These are phyloP conservation scores for Escovopsis weberi DNA, from an alignment of 2,329 filamentous ascomycete genomes.

Conservation along the genomic window DNA sequence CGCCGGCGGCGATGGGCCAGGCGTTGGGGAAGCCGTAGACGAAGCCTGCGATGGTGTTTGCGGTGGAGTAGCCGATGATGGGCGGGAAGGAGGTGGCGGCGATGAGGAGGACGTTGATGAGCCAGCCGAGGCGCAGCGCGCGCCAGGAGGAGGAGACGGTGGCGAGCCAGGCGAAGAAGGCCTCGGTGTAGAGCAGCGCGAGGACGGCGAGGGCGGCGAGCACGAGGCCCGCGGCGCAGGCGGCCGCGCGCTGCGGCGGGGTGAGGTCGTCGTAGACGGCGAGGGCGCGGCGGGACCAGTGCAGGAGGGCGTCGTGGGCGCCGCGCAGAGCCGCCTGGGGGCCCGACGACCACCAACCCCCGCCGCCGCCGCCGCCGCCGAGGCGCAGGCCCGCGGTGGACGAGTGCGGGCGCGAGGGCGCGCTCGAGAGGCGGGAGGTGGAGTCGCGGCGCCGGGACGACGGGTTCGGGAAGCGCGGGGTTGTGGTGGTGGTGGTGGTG, in stretches of 20 bases:
- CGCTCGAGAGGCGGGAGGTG: constrained; percentile 26
- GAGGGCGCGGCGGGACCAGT: constrained; percentile 27
- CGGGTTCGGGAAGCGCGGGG: constrained; percentile 7
- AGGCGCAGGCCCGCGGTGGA: neutral
- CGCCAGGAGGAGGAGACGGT: constrained; percentile 68
- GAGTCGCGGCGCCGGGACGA: constrained; percentile 2
- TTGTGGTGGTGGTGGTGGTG: constrained; percentile 5
- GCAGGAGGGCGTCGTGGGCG: constrained; percentile 17
- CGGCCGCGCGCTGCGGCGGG: constrained; percentile 45
- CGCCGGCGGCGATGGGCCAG: constrained; percentile 71
- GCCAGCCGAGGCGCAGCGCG: constrained; percentile 54
- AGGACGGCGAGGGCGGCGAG: constrained; percentile 45
- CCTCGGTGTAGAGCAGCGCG: constrained; percentile 63
- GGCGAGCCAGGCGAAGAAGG: constrained; percentile 61
- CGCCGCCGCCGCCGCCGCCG: neutral
- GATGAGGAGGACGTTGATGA: constrained; percentile 60
- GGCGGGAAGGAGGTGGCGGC: constrained; percentile 75
- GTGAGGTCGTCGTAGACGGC: constrained; percentile 41
- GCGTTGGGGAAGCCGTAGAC: constrained; percentile 45
- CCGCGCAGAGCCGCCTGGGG: constrained; percentile 24
- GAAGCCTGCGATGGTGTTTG: constrained; percentile 39
- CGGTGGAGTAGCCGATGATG: constrained; percentile 72
- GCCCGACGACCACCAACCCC: constrained; percentile 7
- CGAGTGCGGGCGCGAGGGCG: constrained; percentile 2
- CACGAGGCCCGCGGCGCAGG: constrained; percentile 32